Base-by-base conservation (phyloP, 805 yeast genomes). In the Maudiozyma turicensis region DNA sequence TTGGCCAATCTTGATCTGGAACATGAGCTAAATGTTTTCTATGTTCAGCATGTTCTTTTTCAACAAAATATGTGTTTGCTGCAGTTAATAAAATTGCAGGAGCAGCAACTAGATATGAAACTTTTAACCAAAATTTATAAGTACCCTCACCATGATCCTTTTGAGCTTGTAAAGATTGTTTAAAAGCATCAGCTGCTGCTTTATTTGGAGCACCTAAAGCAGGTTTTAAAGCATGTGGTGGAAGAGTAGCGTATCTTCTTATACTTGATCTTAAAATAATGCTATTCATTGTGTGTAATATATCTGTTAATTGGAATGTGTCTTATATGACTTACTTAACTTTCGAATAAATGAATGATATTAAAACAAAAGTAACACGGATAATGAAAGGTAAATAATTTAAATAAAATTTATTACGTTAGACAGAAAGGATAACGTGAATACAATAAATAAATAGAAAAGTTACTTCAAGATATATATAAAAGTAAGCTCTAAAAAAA, bases 1-100 rank as follows among this genome's bases (percentile, higher is more conserved):
- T 73, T 64, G 97, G 97, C 89, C 95, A 86, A 67, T 90, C 95
- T 60, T 84, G 91, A 68, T 90, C 97, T 34, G 88, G 69, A 50
- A 87, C 73, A 60, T 74, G 74, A 46, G 70, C 66, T 62, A 80
- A 72, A 71, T 85, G 93, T 67, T 76, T 77, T 75, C 93, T 81
- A 78, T 93, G 99, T 63, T 82, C 77, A 58, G 93, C 89, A 70
- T 93, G 99, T 70, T 84, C 87, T 62, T 76, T 71, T 76, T 91
- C 99, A 65, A 84, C 76, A 60, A 78, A 79, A 71, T 77, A 82
- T 48, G 93, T 87, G 74, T 88, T 88, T 64, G 83, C 75, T 45
- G 93, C 86, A 57, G 91, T 76, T 61, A 80, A 75, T 51, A 77
- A 69, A 59, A 90, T 80, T 47, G 86, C 86, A 60, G 99, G 99